Evolutionary conservation across 495 filamentous ascomycete species (phyloP), one percentile per base, ranked within the genome.

Genomic region (Aspergillus ostianus): DNA sequence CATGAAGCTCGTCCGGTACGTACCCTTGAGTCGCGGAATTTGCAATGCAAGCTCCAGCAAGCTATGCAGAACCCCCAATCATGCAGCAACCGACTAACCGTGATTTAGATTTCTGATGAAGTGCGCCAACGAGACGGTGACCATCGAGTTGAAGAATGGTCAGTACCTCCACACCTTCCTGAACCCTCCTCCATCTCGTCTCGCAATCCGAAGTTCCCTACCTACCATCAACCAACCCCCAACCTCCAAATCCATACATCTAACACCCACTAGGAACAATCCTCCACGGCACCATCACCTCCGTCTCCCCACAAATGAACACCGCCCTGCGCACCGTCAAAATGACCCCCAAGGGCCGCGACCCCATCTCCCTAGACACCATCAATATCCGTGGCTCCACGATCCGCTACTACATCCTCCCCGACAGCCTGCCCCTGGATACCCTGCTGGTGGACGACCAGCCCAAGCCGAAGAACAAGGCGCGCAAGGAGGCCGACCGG

Each of bases 1-100:
- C 64, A 98, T 98, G 93, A 98, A 98, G 90, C 90, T 98, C 78
- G 93, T 98, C 75, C 89, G 93, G 93, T 97, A 87, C 81, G 86
- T 78, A 44, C n/a, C 32, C 27, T 50, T 6, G n/a, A 51, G 41
- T 49, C 36, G 19, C 29, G 45, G 45, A 50, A 48, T 44, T 47
- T 32, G 51, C 55, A 41, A n/a, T 10, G 20, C 13, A 12, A 36
- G 29, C 15, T 17, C 23, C 17, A 15, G 8, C 54, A 13, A 47
- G 19, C 59, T 52, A 59, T 51, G 66, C 54, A 47, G 59, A 54
- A 64, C 56, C 30, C 30, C 30, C 30, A 53, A 63, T 26, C 52
- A 44, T 17, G 20, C 18, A 44, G 29, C 30, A 56, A 9, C 26
- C 26, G 27, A 29, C 41, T 21, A 23, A 54, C 70, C 68, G 51